Evolutionary conservation across 768 basidiomycete genomes (phyloP), one percentile per base, ranked within the genome.

Genomic region (Pisolithus orientalis): DNA sequence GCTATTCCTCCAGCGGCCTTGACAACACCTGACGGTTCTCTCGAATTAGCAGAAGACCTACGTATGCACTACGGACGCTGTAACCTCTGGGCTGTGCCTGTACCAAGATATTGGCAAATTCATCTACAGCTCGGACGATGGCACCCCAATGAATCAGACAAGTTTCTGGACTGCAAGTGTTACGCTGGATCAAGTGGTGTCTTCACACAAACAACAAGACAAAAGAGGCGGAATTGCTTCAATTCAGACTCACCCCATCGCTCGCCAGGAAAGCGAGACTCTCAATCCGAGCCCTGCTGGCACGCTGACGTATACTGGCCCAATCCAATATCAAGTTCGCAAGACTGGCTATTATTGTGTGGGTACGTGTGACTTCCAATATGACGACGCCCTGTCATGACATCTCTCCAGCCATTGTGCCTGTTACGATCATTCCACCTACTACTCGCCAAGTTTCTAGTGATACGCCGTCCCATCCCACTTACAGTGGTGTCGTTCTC

Each of bases 291-390:
- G 76, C 59, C 76, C 80, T 6, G 65, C 71, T 27, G 77, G 72
- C 16, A 65, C 80, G 6, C 69, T 84, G 38, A 55, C 65, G 17
- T 94, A 94, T 62, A 69, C 69, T 14, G 76, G 77, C 28, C 85
- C 93, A 1, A 90, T 95, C 58, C 83, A 84, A 46, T 97, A 98
- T 66, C 67, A 76, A 24, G 90, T 98, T 24, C 73, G 74, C 27
- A 87, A 87, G 67, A 94, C 91, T 1, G 96, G 95, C 2, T 97
- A 96, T 66, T 98, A 96, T 66, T 98, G 95, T 66, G 85, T 95
- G 57, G 94, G 94, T 86, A 65, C 70, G 90, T 72, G 25, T 2
- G n/a, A n/a, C 51, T 39, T 51, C 37, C 50, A 34, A 43, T 56
- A 14, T 24, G 25, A 25, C 47, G 11, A 37, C 28, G 21, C 11